Conservation (phyloP, 768 basidiomycete species). For the Phanerochaete sordida region DNA sequence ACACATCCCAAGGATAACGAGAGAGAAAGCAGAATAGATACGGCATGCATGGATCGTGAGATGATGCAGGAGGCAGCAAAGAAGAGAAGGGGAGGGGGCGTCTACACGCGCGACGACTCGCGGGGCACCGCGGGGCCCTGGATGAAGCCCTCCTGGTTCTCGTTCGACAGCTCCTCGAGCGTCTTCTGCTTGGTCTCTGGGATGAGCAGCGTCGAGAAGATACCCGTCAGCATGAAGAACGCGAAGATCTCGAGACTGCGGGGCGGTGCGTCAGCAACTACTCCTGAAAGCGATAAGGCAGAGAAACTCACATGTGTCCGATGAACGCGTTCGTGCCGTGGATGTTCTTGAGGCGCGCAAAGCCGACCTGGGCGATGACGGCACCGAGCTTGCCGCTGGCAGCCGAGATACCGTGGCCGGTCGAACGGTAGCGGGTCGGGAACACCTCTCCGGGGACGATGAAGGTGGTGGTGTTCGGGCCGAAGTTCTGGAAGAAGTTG, state of each 20-base stretch:
- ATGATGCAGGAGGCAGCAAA: not conserved
- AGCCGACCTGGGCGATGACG: slow-evolving; percentile 36
- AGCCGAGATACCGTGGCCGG: slow-evolving; percentile 42
- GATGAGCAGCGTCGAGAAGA: slow-evolving; percentile 37
- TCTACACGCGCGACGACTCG: not conserved
- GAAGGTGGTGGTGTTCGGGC: slow-evolving; percentile 42
- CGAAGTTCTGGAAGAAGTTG: slow-evolving; percentile 44
- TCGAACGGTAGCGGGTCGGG: slow-evolving; percentile 42
- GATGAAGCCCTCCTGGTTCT: slow-evolving; percentile 32
- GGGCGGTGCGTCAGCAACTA: not conserved
- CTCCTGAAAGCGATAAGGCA: not conserved
- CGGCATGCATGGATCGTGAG: not conserved
- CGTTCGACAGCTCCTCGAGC: slow-evolving; percentile 35
- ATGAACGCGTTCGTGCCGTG: slow-evolving; percentile 29
- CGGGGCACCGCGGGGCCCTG: slow-evolving; percentile 6
- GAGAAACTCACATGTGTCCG: slow-evolving; percentile 28
- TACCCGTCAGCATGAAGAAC: slow-evolving; percentile 44
- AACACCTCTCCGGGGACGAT: slow-evolving; percentile 42
- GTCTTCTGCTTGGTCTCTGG: slow-evolving; percentile 39
- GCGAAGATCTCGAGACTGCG: slow-evolving; percentile 40
- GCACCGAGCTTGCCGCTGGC: slow-evolving; percentile 43
- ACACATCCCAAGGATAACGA: not conserved
- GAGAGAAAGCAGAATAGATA: not conserved
- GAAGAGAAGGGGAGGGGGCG: not conserved
- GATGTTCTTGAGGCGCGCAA: slow-evolving; percentile 34